Base-by-base conservation (phyloP, 2,329 filamentous ascomycete species). In the Monilinia fructigena region DNA sequence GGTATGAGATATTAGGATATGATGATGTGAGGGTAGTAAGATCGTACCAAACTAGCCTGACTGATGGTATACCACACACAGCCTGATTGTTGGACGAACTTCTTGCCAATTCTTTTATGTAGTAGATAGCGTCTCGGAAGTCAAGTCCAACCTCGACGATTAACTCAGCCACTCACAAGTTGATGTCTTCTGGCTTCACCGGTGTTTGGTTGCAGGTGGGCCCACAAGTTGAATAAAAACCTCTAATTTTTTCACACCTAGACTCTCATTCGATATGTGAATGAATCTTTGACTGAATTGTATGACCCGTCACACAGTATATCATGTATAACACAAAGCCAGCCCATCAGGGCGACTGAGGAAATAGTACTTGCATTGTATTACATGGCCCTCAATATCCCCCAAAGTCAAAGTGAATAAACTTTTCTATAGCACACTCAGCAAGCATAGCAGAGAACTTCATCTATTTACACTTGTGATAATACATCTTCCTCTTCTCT, bases 391-490 rank as follows among this genome's bases (percentile, higher is more conserved):
- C 26, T 35, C n/a, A 48, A 38, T 20, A 48, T 26, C 45, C 12
- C 28, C 35, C n/a, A 28, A 55, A 55, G 40, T 18, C 28, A 31
- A 54, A 52, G 23, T 11, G n/a, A 65, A 45, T 65, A 35, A 54
- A 65, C 63, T 65, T 65, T 65, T 65, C 55, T 61, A 65, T 65
- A 54, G 55, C 63, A 65, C 63, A 65, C 48, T 47, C 63, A 61
- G 63, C 55, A 61, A 61, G 38, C 55, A 35, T 38, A 56, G 65
- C 53, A 63, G 65, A 64, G 65, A 66, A 59, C 63, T n/a, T 52
- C 38, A 53, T 67, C 47, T 64, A 67, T 58, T 67, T 67, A 67
- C 61, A 67, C 54, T 23, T 40, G n/a, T 60, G 58, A 60, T 60
- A 38, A 31, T 60, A 60, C 58, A 50, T 28, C 58, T 38, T 14